Evolutionary conservation across 768 basidiomycete genomes (phyloP).

Genomic region (Pulveroboletus frians): DNA sequence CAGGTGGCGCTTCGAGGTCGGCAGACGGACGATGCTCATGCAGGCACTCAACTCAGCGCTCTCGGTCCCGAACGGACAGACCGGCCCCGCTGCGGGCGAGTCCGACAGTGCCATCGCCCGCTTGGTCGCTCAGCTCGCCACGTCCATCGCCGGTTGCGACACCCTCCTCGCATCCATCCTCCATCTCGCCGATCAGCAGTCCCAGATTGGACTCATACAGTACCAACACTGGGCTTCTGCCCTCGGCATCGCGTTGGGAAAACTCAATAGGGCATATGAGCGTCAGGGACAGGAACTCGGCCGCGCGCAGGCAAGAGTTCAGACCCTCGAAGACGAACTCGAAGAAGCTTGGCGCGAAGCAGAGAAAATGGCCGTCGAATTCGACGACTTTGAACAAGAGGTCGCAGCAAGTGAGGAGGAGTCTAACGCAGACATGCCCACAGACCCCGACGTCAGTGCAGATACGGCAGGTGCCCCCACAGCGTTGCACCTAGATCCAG

Average conservation of each 20-base stretch:
- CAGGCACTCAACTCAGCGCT: slow-evolving; percentile 59
- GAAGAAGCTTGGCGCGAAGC: slow-evolving; percentile 81
- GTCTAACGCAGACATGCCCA: not conserved
- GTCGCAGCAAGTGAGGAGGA: slow-evolving; percentile 19
- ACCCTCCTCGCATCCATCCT: slow-evolving; percentile 52
- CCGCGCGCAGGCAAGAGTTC: slow-evolving; percentile 42
- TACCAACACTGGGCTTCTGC: slow-evolving; percentile 74
- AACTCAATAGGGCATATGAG: slow-evolving; percentile 72
- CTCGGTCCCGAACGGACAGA: slow-evolving; percentile 10
- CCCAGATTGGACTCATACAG: slow-evolving; percentile 54
- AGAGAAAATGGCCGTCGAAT: slow-evolving; percentile 63
- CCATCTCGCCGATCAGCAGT: slow-evolving; percentile 54
- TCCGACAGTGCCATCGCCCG: slow-evolving; percentile 36
- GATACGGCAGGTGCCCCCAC: no score
- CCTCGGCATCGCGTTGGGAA: slow-evolving; percentile 69
- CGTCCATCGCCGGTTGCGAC: slow-evolving; percentile 56
- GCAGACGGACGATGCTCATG: slow-evolving; percentile 63
- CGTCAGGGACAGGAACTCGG: slow-evolving; percentile 57
- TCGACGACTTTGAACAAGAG: slow-evolving; percentile 54
- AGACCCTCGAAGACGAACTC: slow-evolving; percentile 60
- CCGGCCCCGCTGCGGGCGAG: not conserved
- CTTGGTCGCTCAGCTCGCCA: slow-evolving; percentile 54
- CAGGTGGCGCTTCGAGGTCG: slow-evolving; percentile 62
- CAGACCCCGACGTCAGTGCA: not conserved
- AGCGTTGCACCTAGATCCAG: slow-evolving; percentile 10